Percentiles rank a stretch among this genome's conserved stretches.
phyloP scores from a whole-genome alignment of 495 filamentous ascomycete genomes.

The Neurospora discreta region DNA sequence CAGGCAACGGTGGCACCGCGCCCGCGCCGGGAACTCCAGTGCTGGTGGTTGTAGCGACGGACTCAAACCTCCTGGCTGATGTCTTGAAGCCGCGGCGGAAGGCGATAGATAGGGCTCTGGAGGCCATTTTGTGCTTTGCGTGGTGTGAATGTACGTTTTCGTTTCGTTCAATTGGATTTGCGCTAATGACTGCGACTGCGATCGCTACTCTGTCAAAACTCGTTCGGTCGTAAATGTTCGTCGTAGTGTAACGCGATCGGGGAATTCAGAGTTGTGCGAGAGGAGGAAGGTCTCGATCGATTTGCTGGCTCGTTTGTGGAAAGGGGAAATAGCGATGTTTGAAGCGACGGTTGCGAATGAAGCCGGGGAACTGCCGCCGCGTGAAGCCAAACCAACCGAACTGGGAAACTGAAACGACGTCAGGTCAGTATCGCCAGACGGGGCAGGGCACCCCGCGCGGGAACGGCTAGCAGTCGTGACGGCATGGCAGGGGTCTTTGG shows the following conservation, averaged over 20 bases:
- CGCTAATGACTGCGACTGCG: not conserved
- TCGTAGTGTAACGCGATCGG: not conserved
- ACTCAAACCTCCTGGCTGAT: conserved; percentile 32
- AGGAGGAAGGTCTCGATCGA: not conserved
- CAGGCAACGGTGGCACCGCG: conserved; percentile 41
- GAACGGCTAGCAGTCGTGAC: not conserved
- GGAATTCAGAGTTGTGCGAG: not conserved
- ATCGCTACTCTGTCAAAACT: not conserved
- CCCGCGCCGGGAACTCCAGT: not conserved
- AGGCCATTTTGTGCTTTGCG: conserved; percentile 27
- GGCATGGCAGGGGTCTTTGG: not conserved
- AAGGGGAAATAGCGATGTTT: not conserved
- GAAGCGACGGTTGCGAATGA: not conserved
- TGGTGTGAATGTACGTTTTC: not conserved
- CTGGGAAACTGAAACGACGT: not conserved
- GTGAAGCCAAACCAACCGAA: not conserved
- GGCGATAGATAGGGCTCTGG: conserved; percentile 30
- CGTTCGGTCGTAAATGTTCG: not conserved
- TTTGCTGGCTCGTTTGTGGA: not conserved
- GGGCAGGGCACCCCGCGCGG: not conserved
- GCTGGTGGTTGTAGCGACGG: conserved; percentile 5
- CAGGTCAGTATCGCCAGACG: not conserved
- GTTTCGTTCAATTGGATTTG: not conserved
- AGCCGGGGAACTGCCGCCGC: no score
- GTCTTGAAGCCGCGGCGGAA: conserved; percentile 31